Conservation (phyloP, 108 stramenopile genomes). For the Conticribra weissflogii region DNA sequence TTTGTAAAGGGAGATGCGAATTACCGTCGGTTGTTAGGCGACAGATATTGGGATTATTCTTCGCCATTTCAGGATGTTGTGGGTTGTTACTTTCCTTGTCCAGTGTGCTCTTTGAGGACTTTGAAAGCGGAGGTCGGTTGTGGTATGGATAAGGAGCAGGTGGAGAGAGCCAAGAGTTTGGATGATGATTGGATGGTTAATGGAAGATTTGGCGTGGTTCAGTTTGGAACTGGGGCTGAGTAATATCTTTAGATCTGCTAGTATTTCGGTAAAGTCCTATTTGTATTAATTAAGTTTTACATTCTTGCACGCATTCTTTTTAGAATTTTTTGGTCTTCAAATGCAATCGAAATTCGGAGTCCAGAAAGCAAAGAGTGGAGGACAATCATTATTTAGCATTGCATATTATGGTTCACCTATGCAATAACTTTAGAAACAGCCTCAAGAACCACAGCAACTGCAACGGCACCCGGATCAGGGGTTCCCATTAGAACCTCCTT, state of each 20-base stretch:
- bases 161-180: conserved; percentile 64
- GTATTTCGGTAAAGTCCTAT: no score
- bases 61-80: conserved; percentile 91
- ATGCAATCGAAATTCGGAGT: neutral
- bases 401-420: neutral
- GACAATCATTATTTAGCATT: conserved; percentile 8
- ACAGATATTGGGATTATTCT: conserved; percentile 85
- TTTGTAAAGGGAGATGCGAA: conserved; percentile 98
- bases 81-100: conserved; percentile 91
- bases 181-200: conserved; percentile 88
- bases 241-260: neutral
- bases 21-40: conserved; percentile 92
- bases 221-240: conserved; percentile 64
- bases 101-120: conserved; percentile 89
- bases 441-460: conserved; percentile 89
- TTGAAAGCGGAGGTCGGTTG: conserved; percentile 95
- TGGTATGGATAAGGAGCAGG: conserved; percentile 81
- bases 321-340: neutral
- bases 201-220: conserved; percentile 90
- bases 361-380: neutral
- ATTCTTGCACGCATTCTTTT: no score
- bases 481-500: conserved; percentile 81
- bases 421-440: conserved; percentile 48
- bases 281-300: no score
- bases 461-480: conserved; percentile 97